A percentile compares a stretch with the other conserved stretches of the same genome.
These are phyloP conservation scores for Scheffersomyces lignosus DNA, from an alignment of 805 yeast genomes.

Conservation along the genomic window DNA sequence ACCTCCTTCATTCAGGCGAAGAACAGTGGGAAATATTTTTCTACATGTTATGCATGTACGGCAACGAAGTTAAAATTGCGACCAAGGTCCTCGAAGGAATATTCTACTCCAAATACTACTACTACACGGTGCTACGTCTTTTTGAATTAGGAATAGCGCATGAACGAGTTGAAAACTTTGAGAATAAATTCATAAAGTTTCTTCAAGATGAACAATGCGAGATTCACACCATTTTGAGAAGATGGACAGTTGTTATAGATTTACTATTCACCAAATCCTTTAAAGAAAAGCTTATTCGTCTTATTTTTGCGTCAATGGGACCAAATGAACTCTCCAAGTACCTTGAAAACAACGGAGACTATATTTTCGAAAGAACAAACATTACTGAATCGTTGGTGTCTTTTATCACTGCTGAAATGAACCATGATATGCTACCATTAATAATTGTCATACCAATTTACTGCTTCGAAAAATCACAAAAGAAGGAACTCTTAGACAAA, in stretches of 20 bases:
- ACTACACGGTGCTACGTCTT: constrained; percentile 47
- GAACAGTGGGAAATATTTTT: constrained; percentile 48
- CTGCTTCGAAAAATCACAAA: constrained; percentile 41
- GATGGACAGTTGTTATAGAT: constrained; percentile 58
- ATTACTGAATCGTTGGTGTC: constrained; percentile 31
- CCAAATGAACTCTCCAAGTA: constrained; percentile 5
- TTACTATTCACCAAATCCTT: constrained; percentile 27
- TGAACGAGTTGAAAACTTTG: constrained; percentile 3
- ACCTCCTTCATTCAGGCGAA: constrained; percentile 13
- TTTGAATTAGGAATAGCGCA: constrained; percentile 41
- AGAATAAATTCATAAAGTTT: constrained; percentile 12
- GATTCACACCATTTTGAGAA: constrained; percentile 27
- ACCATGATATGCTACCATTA: constrained; percentile 7
- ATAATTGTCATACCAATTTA: constrained; percentile 46
- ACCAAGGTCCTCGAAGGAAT: constrained; percentile 1
- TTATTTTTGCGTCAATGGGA: constrained; percentile 19
- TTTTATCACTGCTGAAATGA: constrained; percentile 10
- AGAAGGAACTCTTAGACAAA: constrained; percentile 24
- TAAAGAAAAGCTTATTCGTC: constrained; percentile 25
- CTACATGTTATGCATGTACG: constrained; percentile 50
- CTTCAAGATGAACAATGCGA: constrained; percentile 4
- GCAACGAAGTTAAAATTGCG: constrained; percentile 14
- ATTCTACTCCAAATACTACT: constrained; percentile 18
- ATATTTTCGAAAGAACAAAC: constrained; percentile 49
- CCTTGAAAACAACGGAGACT: constrained; percentile 26